phyloP scores from a whole-genome alignment of 2,329 filamentous ascomycete genomes.

The Colletotrichum magnum region DNA sequence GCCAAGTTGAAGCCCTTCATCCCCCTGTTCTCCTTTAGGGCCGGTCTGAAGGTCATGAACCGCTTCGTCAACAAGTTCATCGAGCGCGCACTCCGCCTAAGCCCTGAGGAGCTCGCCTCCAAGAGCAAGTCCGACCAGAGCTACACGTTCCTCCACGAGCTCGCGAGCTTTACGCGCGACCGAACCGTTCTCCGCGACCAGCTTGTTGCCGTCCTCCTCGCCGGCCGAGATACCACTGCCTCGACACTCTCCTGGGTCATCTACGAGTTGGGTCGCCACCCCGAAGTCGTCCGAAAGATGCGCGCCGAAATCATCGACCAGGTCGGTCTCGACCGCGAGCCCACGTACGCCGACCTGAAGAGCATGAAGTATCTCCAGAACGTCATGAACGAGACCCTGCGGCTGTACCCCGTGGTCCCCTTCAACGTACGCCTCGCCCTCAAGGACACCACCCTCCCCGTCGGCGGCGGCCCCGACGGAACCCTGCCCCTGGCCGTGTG shows the following conservation, averaged over 20 bases:
- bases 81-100: conserved; percentile 78
- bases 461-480: conserved; percentile 77
- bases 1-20: conserved; percentile 75
- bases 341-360: conserved; percentile 87
- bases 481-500: conserved; percentile 73
- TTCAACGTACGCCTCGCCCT: conserved; percentile 83
- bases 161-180: conserved; percentile 84
- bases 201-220: conserved; percentile 84
- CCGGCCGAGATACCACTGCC: conserved; percentile 90
- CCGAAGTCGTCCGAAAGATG: conserved; percentile 76
- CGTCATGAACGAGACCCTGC: conserved; percentile 82
- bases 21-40: conserved; percentile 75
- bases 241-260: conserved; percentile 84
- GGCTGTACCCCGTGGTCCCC: conserved; percentile 83
- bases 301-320: conserved; percentile 78
- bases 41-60: conserved; percentile 78
- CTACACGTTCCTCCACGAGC: conserved; percentile 89
- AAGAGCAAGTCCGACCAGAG: conserved; percentile 79
- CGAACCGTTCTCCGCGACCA: conserved; percentile 84
- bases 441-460: conserved; percentile 80
- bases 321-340: conserved; percentile 74
- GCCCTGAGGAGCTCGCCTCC: conserved; percentile 78
- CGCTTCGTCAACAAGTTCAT: conserved; percentile 85
- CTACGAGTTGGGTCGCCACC: conserved; percentile 84
- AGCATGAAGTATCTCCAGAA: conserved; percentile 86